Conservation (phyloP, 352 stramenopile genomes). For the Globisporangium nodosum region DNA sequence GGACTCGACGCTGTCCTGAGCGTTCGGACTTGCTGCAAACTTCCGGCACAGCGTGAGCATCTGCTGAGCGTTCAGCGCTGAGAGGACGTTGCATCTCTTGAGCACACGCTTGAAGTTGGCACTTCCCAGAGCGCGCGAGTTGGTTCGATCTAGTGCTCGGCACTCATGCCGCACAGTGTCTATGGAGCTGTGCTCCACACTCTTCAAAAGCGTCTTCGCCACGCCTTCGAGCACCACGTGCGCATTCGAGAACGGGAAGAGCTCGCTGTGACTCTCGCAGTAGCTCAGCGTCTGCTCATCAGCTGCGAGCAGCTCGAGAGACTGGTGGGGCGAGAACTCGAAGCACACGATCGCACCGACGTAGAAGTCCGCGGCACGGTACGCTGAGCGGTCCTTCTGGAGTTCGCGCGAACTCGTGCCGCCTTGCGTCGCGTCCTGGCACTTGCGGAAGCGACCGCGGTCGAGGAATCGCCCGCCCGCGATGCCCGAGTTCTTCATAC, state of each 20-base stretch:
- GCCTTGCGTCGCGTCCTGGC: slow-evolving; percentile 11
- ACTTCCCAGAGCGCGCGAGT: slow-evolving; percentile 15
- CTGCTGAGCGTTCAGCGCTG: slow-evolving; percentile 58
- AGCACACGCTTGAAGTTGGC: slow-evolving; percentile 25
- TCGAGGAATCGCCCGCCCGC: slow-evolving; percentile 68
- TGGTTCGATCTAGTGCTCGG: slow-evolving; percentile 18
- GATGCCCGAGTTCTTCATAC: slow-evolving; percentile 61
- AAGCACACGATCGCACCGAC: slow-evolving; percentile 66
- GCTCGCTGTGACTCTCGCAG: slow-evolving; percentile 65
- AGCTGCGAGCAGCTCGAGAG: slow-evolving; percentile 65
- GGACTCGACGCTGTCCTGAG: not conserved
- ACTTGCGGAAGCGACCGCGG: slow-evolving; percentile 61
- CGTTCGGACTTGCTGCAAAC: slow-evolving; percentile 15
- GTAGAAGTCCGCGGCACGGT: slow-evolving; percentile 55
- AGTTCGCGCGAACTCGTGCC: slow-evolving; percentile 23
- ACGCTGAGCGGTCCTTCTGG: slow-evolving; percentile 31
- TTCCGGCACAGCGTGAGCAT: slow-evolving; percentile 49
- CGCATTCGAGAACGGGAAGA: slow-evolving; percentile 58
- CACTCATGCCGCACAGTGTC: slow-evolving; percentile 36
- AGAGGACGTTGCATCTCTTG: slow-evolving; percentile 8
- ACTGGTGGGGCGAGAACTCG: slow-evolving; percentile 63
- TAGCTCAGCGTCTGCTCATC: slow-evolving; percentile 72
- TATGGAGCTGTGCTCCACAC: not conserved
- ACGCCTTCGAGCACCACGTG: slow-evolving; percentile 24
- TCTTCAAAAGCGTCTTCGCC: slow-evolving; percentile 18